Evolutionary conservation across 1,139 yeast genomes (phyloP).

Genomic region (Saccharomyces hybrid): DNA sequence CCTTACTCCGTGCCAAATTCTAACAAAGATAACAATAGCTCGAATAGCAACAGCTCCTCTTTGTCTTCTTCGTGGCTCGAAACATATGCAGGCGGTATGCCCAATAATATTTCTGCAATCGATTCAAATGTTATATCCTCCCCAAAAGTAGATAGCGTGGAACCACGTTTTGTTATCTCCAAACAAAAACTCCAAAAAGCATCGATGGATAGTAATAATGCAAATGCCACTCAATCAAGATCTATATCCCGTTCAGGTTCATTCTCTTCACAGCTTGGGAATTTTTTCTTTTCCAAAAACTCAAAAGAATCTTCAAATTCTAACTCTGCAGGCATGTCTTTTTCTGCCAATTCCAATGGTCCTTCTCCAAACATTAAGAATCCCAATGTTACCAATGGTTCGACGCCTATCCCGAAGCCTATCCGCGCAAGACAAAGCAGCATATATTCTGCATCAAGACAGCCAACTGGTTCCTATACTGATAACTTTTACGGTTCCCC

Average conservation of each 20-base stretch:
- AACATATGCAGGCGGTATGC: constrained; percentile 40
- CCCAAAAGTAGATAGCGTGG: constrained; percentile 58
- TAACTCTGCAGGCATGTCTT: constrained; percentile 4
- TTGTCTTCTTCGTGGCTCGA: constrained; percentile 30
- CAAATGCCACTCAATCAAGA: constrained; percentile 34
- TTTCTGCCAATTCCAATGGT: not conserved
- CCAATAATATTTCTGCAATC: constrained; percentile 44
- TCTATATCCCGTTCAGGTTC: constrained; percentile 45
- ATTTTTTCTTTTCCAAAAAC: constrained; percentile 38
- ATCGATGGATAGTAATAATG: constrained; percentile 29
- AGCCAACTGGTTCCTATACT: constrained; percentile 26
- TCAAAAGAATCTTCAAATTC: constrained; percentile 9
- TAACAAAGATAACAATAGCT: constrained; percentile 20
- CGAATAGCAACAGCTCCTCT: constrained; percentile 24
- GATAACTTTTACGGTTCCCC: constrained; percentile 28
- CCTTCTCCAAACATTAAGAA: constrained; percentile 5
- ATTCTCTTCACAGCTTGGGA: constrained; percentile 36
- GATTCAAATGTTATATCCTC: constrained; percentile 59
- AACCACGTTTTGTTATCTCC: constrained; percentile 65
- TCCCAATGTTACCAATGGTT: constrained; percentile 5
- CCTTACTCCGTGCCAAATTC: constrained; percentile 63
- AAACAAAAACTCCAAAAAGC: constrained; percentile 62
- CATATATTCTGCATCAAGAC: constrained; percentile 30
- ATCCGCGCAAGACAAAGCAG: constrained; percentile 30
- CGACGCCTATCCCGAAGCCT: constrained; percentile 28